Evolutionary conservation across 129 eudicot genomes (phyloP), one percentile per base, ranked within the genome.

Genomic region (Flaveria linearis): DNA sequence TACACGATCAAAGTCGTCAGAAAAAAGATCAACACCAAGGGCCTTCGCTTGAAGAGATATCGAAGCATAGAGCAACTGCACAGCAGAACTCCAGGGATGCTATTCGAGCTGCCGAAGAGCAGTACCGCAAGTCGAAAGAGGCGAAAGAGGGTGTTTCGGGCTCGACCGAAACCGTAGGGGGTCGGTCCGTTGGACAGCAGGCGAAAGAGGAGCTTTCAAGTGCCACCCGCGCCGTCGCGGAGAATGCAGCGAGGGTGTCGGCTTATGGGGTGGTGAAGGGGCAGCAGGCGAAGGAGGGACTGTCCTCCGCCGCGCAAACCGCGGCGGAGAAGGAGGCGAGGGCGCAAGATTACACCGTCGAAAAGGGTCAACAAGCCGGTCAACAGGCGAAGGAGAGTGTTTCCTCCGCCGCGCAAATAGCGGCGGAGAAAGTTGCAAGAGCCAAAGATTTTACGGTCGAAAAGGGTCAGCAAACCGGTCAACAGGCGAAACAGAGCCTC

Each of bases 71-170:
- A 53, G 86, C 78, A 57, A 71, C 62, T 26, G 97, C 92, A 8
- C 97, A 91, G 55, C 86, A 88, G 66, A 91, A 83, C 47, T 91
- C 97, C 0, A 74, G 85, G 79, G 87, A 85, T 9, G 88, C 94
- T 4, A 74, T 88, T 71, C 76, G 78, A 26, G 86, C 87, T 0
- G 94, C 94, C 1, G 88, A 86, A 51, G 90, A 88, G 26, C 55
- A 87, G 67, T 88, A 78, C 47, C 58, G 68, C 2, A 76, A 73
- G 64, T 85, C 88, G 0, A 83, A 53, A 26, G 42, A 81, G n/a
- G 25, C 17, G 71, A 36, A 4, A 28, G 13, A 17, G 5, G 1
- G 41, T n/a, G n/a, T n/a, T n/a, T n/a, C n/a, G n/a, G n/a, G n/a
- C n/a, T n/a, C n/a, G 7, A 36, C 41, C 7, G 41, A 36, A 36